These are phyloP conservation scores for Verticillium nubilum DNA, from an alignment of 2,329 filamentous ascomycete genomes.

Conservation along the genomic window DNA sequence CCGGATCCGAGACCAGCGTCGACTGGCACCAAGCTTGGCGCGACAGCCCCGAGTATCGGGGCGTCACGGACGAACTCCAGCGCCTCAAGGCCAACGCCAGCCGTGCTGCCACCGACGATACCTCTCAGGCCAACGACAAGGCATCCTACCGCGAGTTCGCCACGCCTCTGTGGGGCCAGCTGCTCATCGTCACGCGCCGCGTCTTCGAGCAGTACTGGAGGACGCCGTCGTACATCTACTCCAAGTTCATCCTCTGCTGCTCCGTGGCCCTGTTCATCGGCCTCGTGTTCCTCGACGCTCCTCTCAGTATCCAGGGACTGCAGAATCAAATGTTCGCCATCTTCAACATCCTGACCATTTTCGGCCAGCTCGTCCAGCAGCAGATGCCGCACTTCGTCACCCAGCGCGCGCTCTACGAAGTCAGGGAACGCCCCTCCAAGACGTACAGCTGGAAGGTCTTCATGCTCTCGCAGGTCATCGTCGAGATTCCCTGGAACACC, in stretches of 20 bases:
- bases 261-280: conserved; percentile 70
- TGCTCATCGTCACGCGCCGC: conserved; percentile 62
- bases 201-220: conserved; percentile 93
- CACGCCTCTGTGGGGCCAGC: conserved; percentile 64
- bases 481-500: conserved; percentile 81
- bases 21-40: conserved; percentile 63
- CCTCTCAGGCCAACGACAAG: conserved; percentile 23
- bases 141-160: conserved; percentile 70
- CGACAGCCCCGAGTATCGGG: conserved; percentile 49
- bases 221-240: conserved; percentile 82
- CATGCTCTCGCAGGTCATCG: conserved; percentile 75
- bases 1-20: conserved; percentile 56
- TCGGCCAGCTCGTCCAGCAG: conserved; percentile 72
- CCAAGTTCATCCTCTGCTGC: conserved; percentile 65
- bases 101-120: conserved; percentile 16
- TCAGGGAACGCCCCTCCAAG: conserved; percentile 77
- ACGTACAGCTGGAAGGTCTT: conserved; percentile 83
- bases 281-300: conserved; percentile 71
- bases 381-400: conserved; percentile 84
- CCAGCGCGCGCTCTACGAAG: conserved; percentile 77
- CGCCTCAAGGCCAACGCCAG: conserved; percentile 46
- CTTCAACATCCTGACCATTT: conserved; percentile 79
- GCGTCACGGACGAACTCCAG: conserved; percentile 52
- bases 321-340: conserved; percentile 85
- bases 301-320: conserved; percentile 68